Conservation (phyloP, 2,329 filamentous ascomycete species). For the Colletotrichum higginsianum region DNA sequence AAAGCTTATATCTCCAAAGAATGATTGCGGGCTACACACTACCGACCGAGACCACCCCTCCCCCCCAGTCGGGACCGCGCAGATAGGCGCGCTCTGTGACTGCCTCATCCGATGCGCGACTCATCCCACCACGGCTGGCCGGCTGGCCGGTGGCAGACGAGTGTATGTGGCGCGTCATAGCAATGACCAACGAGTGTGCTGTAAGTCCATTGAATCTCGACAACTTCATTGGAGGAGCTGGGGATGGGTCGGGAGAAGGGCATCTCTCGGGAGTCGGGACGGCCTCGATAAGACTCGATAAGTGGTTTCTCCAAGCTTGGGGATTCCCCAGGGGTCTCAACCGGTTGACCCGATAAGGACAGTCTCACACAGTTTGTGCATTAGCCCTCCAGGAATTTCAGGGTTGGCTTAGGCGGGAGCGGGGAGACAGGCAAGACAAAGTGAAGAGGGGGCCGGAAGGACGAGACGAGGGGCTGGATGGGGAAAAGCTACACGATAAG, state of each 20-base stretch:
- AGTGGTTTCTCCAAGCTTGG: conserved; percentile 13
- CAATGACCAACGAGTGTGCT: conserved; percentile 27
- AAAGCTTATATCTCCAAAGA: conserved; percentile 28
- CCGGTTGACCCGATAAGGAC: conserved; percentile 25
- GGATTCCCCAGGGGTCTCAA: conserved; percentile 3
- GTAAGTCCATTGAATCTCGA: neutral
- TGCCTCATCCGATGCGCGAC: conserved; percentile 13
- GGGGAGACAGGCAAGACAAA: neutral
- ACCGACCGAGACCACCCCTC: conserved; percentile 22
- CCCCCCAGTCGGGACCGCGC: conserved; percentile 6
- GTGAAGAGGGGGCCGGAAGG: conserved; percentile 7
- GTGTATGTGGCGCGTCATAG: conserved; percentile 20
- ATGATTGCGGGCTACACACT: neutral
- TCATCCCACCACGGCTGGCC: conserved; percentile 19
- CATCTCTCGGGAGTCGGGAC: neutral
- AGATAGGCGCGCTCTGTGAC: conserved; percentile 23
- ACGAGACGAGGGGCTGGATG: conserved; percentile 34
- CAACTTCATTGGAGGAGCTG: conserved; percentile 22
- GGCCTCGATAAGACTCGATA: conserved; percentile 16
- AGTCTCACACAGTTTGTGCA: conserved; percentile 27
- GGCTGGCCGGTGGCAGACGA: conserved; percentile 5
- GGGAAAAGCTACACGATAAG: conserved; percentile 40
- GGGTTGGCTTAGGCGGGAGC: conserved; percentile 3
- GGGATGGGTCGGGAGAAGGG: conserved; percentile 8
- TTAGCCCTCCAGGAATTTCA: conserved; percentile 5